These are phyloP conservation scores for Lipomyces kockii DNA, from an alignment of 805 yeast species.

Conservation along the genomic window DNA sequence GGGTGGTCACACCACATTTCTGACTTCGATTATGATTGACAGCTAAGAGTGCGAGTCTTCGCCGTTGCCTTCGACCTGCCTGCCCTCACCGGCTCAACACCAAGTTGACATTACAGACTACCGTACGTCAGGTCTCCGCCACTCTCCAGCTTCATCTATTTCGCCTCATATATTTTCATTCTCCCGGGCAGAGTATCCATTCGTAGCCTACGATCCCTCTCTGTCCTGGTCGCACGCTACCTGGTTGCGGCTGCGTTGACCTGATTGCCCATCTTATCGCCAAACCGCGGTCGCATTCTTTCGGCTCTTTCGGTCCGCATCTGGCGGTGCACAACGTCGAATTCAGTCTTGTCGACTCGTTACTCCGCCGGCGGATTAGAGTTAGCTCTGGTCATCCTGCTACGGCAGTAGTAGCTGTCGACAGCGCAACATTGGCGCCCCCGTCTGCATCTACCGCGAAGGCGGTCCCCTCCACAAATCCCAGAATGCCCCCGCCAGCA, in stretches of 20 bases:
- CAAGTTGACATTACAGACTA: too few species aligned
- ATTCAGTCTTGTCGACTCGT: neutral
- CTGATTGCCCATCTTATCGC: neutral
- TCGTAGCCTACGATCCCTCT: neutral
- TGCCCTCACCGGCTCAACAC: neutral
- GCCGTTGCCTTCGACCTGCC: neutral
- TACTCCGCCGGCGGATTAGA: neutral
- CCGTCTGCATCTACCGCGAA: slow-evolving; percentile 14
- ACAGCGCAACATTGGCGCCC: slow-evolving; percentile 5
- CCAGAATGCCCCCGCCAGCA: slow-evolving; percentile 8
- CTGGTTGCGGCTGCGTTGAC: neutral
- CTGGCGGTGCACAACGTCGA: neutral
- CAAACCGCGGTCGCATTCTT: neutral
- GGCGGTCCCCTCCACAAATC: slow-evolving; percentile 15
- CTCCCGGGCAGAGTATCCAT: neutral
- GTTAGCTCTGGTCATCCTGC: neutral
- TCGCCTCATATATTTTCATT: neutral
- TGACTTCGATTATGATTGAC: neutral
- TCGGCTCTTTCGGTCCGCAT: neutral
- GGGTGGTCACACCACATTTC: slow-evolving; percentile 15
- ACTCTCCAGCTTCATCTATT: neutral
- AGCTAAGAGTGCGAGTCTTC: neutral
- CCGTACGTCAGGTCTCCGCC: neutral
- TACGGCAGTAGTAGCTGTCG: neutral
- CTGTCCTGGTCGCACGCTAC: neutral